Conservation (phyloP, 1,284 basidiomycete genomes). For the Mycena sp. region DNA sequence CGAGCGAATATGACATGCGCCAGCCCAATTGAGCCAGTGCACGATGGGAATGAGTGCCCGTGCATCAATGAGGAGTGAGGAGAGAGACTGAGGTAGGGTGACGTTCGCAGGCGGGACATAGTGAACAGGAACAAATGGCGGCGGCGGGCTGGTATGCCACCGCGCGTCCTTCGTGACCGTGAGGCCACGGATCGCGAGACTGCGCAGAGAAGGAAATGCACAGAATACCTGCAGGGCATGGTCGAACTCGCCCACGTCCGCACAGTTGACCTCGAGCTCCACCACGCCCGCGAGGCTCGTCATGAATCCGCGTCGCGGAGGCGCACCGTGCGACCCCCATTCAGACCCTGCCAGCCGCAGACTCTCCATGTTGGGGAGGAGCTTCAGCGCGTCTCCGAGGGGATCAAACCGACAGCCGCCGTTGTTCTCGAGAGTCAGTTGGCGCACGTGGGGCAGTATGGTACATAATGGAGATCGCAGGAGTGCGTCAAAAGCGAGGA, state of each 20-base stretch:
- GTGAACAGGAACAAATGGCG: background rate
- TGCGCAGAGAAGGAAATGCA: background rate
- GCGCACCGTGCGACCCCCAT: background rate
- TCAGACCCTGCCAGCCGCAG: background rate
- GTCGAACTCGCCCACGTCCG: background rate
- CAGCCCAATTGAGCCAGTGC: background rate
- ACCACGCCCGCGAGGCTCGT: background rate
- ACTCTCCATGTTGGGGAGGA: slow-evolving; percentile 3
- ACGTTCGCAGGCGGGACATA: background rate
- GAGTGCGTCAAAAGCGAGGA: background rate
- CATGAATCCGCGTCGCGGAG: background rate
- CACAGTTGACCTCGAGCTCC: slow-evolving; percentile 3
- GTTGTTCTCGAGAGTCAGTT: background rate
- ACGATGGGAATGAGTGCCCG: background rate
- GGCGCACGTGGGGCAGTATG: background rate
- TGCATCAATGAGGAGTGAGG: background rate
- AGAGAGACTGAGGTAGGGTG: background rate
- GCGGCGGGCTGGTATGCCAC: background rate
- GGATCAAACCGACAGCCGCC: background rate
- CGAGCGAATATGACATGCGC: background rate
- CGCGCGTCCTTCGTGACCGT: background rate
- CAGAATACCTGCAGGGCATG: background rate
- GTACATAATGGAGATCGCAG: background rate
- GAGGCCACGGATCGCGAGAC: background rate
- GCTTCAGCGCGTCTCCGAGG: background rate